Evolutionary conservation across 257 asterid genomes (phyloP).

Genomic region (Solanum piurae): DNA sequence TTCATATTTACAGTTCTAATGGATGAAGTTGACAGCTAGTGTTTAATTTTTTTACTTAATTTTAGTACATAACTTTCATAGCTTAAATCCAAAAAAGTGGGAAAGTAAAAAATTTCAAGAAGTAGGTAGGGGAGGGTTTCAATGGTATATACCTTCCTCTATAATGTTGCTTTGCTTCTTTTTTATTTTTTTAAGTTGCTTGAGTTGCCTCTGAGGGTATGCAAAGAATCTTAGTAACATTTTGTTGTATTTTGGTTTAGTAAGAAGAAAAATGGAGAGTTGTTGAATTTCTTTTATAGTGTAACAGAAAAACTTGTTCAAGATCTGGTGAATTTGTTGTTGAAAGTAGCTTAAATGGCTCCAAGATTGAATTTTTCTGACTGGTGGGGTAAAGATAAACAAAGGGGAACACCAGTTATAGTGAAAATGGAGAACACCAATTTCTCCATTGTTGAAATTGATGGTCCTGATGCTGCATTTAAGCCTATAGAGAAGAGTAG

Average conservation of each 20-base stretch:
- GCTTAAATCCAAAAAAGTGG: not conserved
- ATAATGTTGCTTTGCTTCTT: conserved; percentile 15
- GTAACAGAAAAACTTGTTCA: not conserved
- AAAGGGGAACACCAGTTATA: conserved; percentile 46
- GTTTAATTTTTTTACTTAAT: not conserved
- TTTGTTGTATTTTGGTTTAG: not conserved
- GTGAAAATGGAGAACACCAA: conserved; percentile 59
- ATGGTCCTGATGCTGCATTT: conserved; percentile 60
- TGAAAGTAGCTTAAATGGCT: conserved; percentile 30
- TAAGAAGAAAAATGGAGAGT: conserved; percentile 3
- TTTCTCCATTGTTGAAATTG: conserved; percentile 63
- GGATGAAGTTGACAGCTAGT: not conserved
- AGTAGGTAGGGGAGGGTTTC: not conserved
- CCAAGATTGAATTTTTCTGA: conserved; percentile 43
- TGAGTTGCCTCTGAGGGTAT: conserved; percentile 35
- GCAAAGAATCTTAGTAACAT: conserved; percentile 31
- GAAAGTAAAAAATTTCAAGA: not conserved
- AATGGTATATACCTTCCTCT: conserved; percentile 46
- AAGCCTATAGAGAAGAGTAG: conserved; percentile 51
- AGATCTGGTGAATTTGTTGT: not conserved
- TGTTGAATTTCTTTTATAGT: conserved; percentile 3
- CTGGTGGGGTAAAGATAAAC: conserved; percentile 33
- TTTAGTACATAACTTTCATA: not conserved
- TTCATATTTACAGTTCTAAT: not conserved
- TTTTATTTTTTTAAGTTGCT: conserved; percentile 10